Evolutionary conservation across 73 alveolate species (phyloP).

Genomic region (Paramecium biaurelia): DNA sequence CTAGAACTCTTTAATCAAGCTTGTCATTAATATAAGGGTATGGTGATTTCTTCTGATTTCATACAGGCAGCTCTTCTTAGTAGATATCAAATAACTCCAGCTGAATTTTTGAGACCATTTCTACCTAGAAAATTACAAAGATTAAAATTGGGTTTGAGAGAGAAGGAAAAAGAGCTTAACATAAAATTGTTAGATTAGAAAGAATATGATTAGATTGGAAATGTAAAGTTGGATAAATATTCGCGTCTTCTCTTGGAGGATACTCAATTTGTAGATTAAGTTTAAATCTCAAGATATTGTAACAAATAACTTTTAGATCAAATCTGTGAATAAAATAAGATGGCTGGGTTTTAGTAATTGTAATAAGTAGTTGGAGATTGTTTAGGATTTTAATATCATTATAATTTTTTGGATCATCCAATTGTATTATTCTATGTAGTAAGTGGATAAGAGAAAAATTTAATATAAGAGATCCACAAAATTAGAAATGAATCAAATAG

Average conservation of each 20-base stretch:
- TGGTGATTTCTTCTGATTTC: conserved; percentile 1
- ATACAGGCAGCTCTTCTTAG: neutral
- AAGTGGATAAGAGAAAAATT: conserved; percentile 25
- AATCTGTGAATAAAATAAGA: conserved; percentile 23
- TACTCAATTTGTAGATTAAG: neutral
- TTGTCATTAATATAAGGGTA: conserved; percentile 47
- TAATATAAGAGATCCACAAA: neutral
- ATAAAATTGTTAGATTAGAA: conserved; percentile 1
- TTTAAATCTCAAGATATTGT: neutral
- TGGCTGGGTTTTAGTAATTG: neutral
- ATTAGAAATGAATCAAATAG: neutral
- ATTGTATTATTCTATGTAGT: conserved; percentile 1
- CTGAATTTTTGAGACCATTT: conserved; percentile 41
- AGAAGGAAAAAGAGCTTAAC: conserved; percentile 11
- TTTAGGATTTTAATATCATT: conserved; percentile 26
- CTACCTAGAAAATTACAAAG: conserved; percentile 6
- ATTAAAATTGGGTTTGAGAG: conserved; percentile 43
- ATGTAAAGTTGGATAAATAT: neutral
- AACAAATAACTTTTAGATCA: neutral
- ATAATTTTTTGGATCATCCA: conserved; percentile 34
- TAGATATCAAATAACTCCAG: conserved; percentile 17
- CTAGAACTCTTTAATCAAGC: conserved; percentile 8
- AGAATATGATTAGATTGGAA: conserved; percentile 17
- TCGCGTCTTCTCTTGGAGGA: conserved; percentile 13
- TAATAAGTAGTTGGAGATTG: conserved; percentile 33